Percentiles rank a stretch among this genome's conserved stretches.
These are phyloP conservation scores for Suhomyces bolitotheri DNA, from an alignment of 1,139 yeast species.

Conservation along the genomic window DNA sequence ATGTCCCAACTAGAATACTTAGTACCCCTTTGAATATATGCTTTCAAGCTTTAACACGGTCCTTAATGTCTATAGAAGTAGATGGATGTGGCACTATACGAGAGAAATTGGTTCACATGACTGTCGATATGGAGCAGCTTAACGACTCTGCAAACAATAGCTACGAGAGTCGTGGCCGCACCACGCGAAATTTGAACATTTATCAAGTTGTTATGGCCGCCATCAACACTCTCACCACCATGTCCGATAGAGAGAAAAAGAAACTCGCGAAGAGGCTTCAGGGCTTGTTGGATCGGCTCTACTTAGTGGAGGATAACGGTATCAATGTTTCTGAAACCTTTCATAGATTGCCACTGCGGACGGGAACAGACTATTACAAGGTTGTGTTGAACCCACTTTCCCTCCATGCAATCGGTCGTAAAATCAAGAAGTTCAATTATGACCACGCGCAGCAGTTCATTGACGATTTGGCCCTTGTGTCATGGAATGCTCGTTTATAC, in stretches of 20 bases:
- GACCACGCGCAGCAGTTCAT: conserved; percentile 65
- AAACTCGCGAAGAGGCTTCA: conserved; percentile 43
- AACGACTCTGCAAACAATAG: no score
- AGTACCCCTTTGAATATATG: no score
- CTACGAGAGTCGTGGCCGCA: conserved; percentile 7
- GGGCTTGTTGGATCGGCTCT: conserved; percentile 43
- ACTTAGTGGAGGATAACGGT: conserved; percentile 46
- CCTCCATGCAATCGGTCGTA: conserved; percentile 42
- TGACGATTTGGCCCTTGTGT: conserved; percentile 75
- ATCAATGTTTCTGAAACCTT: conserved; percentile 47
- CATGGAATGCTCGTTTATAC: conserved; percentile 87
- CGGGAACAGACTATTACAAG: conserved; percentile 50
- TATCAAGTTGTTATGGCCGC: conserved; percentile 7
- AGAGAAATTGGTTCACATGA: no score
- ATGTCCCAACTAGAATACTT: no score
- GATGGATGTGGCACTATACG: no score
- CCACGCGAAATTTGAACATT: conserved; percentile 10
- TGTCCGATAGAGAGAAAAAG: conserved; percentile 42
- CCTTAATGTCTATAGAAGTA: no score
- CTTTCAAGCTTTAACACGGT: no score
- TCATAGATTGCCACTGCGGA: conserved; percentile 53
- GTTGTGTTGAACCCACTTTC: conserved; percentile 45
- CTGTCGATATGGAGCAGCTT: no score
- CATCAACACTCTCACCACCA: conserved; percentile 8
- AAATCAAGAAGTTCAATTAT: conserved; percentile 54